Evolutionary conservation across 169 alveolate genomes (phyloP).

Genomic region (Eimeria falciformis): DNA sequence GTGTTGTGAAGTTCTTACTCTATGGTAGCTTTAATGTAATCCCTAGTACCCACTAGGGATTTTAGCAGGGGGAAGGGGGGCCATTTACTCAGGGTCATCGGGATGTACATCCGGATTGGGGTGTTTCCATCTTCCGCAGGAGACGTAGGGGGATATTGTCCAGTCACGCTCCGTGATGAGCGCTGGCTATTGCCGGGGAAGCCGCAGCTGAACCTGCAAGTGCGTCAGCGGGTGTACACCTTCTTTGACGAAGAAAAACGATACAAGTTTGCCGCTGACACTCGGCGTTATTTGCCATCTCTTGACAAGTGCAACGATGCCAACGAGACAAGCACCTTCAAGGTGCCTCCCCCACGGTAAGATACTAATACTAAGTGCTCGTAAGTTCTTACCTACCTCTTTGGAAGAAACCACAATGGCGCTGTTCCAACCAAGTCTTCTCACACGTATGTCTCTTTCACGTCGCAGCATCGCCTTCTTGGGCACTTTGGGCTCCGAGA

Average conservation of each 20-base stretch:
- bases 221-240: constrained; percentile 69
- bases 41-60: no score
- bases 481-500: constrained; percentile 60
- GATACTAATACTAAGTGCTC: neutral
- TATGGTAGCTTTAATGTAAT: no score
- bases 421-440: neutral
- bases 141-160: constrained; percentile 73
- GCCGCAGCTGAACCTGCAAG: constrained; percentile 68
- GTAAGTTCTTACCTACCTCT: neutral
- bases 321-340: constrained; percentile 35
- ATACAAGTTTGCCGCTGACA: constrained; percentile 55
- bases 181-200: constrained; percentile 72
- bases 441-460: neutral
- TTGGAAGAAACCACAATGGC: neutral
- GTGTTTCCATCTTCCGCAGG: neutral
- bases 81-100: no score
- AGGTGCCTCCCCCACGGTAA: constrained; percentile 68
- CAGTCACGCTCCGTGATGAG: constrained; percentile 72
- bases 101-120: no score
- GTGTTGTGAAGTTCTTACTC: no score
- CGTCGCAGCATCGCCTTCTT: constrained; percentile 40
- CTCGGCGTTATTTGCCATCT: constrained; percentile 60
- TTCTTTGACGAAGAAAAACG: constrained; percentile 32
- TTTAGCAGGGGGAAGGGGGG: no score
- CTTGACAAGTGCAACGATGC: constrained; percentile 54